Base-by-base conservation (phyloP, 106 monocot species). In the Iris macrosiphon region DNA sequence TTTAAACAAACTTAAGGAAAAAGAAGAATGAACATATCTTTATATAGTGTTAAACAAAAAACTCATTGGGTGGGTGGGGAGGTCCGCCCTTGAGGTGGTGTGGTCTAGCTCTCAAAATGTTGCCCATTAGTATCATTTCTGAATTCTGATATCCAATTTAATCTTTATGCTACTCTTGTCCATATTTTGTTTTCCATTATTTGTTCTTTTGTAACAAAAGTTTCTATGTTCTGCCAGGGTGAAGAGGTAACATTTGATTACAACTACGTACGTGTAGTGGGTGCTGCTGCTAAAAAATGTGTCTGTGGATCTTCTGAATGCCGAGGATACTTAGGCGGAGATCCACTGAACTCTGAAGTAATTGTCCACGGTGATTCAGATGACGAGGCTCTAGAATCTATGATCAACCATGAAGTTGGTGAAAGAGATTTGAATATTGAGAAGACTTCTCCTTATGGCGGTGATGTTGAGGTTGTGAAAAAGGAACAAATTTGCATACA, bases 181-280 rank as follows among this genome's bases (percentile, higher is more conserved):
- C n/a, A n/a, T n/a, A n/a, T n/a, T n/a, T n/a, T 7, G 26, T 27
- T 22, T 28, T 55, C 6, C 26, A 26, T 15, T 18, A 13, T 53
- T 28, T 43, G 24, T 43, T n/a, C n/a, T n/a, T n/a, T 5, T 49
- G 17, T 67, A 11, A 52, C 27, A 26, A 10, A 6, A 42, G 3
- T 26, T 21, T 52, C 37, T 58, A 43, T 72, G 23, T 9, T 54
- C 15, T 73, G 20, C 26, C 49, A 98, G 96, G 96, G 83, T 44
- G 96, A 98, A 72, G 96, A 98, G 63, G 65, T 98, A 14, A 98
- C 96, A 55, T 98, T 98, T 68, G 87, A 98, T 65, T 98, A 98
- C 72, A 98, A 98, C 55, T 98, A 90, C 57, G 96, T 83, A 31
- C 49, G 90, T 17, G 87, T 98, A n/a, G 71, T 83, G 64, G 96